phyloP scores from a whole-genome alignment of 2,329 filamentous ascomycete species.

The Calonectria crousiana region DNA sequence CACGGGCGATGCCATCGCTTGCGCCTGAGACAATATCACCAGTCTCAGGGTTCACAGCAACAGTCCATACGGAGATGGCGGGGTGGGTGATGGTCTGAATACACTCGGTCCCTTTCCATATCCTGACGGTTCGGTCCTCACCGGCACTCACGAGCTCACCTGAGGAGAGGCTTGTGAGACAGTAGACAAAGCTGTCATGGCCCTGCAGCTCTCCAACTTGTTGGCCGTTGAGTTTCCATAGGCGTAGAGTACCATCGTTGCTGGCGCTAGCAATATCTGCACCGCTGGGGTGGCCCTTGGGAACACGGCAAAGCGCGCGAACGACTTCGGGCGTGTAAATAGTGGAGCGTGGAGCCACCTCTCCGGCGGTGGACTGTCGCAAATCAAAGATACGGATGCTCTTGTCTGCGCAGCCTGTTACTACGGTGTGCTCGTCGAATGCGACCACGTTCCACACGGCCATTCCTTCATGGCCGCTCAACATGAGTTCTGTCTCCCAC shows the following conservation, averaged over 20 bases:
- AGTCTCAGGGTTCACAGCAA: conserved; percentile 83
- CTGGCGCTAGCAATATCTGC: conserved; percentile 95
- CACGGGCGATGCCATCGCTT: conserved; percentile 86
- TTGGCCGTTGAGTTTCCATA: conserved; percentile 87
- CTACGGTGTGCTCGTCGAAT: conserved; percentile 81
- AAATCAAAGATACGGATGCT: conserved; percentile 87
- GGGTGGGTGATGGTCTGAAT: conserved; percentile 97
- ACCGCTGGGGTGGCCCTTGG: conserved; percentile 79
- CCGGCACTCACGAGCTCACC: conserved; percentile 92
- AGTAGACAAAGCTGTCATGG: conserved; percentile 96
- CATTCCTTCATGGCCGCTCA: conserved; percentile 79
- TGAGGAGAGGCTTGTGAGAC: conserved; percentile 79
- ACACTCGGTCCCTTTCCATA: conserved; percentile 88
- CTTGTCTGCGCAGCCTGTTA: conserved; percentile 94
- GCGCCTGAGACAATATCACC: conserved; percentile 95
- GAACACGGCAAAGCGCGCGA: conserved; percentile 87
- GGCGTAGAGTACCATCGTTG: conserved; percentile 88
- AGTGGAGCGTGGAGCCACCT: conserved; percentile 64
- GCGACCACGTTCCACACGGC: conserved; percentile 94
- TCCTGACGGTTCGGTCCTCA: conserved; percentile 91
- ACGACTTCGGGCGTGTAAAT: conserved; percentile 84
- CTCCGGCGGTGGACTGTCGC: conserved; percentile 67
- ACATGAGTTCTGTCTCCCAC: conserved; percentile 80
- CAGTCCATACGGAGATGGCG: conserved; percentile 95
- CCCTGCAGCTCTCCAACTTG: conserved; percentile 83